phyloP scores from a whole-genome alignment of 495 filamentous ascomycete genomes.

The Daldinia decipiens region DNA sequence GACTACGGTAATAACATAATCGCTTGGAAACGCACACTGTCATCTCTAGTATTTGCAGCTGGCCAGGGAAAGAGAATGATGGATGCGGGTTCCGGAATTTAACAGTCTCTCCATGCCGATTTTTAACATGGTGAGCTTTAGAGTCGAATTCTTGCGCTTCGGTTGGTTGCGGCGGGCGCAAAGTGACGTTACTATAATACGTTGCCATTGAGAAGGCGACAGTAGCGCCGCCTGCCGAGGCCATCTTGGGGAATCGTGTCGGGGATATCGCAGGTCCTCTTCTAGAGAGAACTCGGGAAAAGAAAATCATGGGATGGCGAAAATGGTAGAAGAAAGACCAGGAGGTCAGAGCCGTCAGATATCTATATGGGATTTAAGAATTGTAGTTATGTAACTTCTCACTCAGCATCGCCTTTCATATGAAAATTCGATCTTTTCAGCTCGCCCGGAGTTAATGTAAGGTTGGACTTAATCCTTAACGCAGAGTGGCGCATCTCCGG shows the following conservation, averaged over 20 bases:
- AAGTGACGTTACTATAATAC: constrained; percentile 45
- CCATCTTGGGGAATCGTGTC: constrained; percentile 28
- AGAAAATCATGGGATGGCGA: constrained; percentile 17
- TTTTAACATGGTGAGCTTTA: constrained; percentile 50
- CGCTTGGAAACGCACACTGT: constrained; percentile 17
- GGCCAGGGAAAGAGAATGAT: constrained; percentile 39
- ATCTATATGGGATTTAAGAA: background rate
- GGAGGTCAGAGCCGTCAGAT: background rate
- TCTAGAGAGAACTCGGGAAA: constrained; percentile 29
- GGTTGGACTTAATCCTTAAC: constrained; percentile 1
- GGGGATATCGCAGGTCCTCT: constrained; percentile 17
- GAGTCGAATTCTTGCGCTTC: constrained; percentile 43
- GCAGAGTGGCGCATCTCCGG: background rate
- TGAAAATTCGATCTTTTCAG: background rate
- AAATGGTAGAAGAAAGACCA: background rate
- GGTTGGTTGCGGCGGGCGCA: constrained; percentile 20
- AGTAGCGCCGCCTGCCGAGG: constrained; percentile 27
- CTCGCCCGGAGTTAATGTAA: constrained; percentile 1
- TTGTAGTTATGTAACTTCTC: background rate
- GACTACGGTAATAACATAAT: background rate
- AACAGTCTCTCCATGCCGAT: constrained; percentile 47
- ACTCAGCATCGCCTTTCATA: background rate
- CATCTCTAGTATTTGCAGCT: background rate
- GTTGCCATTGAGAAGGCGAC: constrained; percentile 39
- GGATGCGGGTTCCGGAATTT: constrained; percentile 52